Percentiles rank a stretch among this genome's conserved stretches.
These are phyloP conservation scores for Scutellaria barbata DNA, from an alignment of 257 asterid species.

Conservation along the genomic window DNA sequence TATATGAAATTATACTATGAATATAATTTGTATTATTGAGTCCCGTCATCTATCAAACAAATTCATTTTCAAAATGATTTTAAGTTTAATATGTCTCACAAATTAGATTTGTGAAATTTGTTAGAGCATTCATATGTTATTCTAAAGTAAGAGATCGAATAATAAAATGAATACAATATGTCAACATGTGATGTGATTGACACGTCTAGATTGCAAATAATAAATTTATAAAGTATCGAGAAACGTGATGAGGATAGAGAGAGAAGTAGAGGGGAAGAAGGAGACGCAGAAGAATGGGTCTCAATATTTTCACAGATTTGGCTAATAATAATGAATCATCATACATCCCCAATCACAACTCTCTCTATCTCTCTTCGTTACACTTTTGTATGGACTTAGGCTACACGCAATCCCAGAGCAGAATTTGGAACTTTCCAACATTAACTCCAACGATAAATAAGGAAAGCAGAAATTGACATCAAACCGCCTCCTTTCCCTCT, in stretches of 20 bases:
- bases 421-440: slow-evolving; percentile 35
- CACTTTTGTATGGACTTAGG: slow-evolving; percentile 38
- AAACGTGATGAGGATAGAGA: slow-evolving; percentile 32
- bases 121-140: too few species aligned
- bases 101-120: too few species aligned
- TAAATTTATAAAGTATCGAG: slow-evolving; percentile 4
- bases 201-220: neutral
- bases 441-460: neutral
- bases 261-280: neutral
- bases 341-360: neutral
- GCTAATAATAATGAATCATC: neutral
- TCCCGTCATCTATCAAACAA: too few species aligned
- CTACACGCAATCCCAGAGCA: slow-evolving; percentile 35
- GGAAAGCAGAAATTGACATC: neutral
- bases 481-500: neutral
- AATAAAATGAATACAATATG: too few species aligned
- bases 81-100: too few species aligned
- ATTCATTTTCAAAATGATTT: too few species aligned
- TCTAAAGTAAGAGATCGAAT: too few species aligned
- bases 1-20: too few species aligned
- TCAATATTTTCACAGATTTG: neutral
- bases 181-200: neutral
- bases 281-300: slow-evolving; percentile 27
- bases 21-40: too few species aligned
- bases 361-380: neutral